A percentile compares a stretch with the other conserved stretches of the same genome.
Conservation (phyloP, 495 filamentous ascomycete species). For the Penicillium coprophilum region DNA sequence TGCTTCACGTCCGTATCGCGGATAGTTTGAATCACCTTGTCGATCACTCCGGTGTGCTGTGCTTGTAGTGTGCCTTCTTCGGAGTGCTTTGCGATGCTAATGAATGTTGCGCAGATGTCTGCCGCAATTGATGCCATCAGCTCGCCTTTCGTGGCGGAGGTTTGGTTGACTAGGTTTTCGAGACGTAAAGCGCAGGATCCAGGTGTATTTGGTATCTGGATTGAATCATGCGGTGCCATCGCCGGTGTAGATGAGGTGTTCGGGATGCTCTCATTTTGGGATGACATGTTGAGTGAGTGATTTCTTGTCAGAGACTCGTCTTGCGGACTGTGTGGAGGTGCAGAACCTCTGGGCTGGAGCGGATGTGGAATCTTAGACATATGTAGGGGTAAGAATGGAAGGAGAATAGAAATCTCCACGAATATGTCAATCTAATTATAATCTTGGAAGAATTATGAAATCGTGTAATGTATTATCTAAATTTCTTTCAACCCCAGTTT, state of each 20-base stretch:
- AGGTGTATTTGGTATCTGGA: neutral
- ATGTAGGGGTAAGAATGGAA: neutral
- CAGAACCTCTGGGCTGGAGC: neutral
- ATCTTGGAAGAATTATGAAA: neutral
- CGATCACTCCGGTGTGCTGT: constrained; percentile 21
- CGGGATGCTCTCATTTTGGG: too few relatives aligned
- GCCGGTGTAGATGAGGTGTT: neutral
- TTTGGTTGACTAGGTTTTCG: constrained; percentile 18
- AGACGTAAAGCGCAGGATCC: constrained; percentile 19
- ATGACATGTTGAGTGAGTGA: neutral
- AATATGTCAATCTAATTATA: neutral
- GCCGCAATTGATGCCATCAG: constrained; percentile 32
- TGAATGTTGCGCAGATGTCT: constrained; percentile 32
- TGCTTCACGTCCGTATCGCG: constrained; percentile 10
- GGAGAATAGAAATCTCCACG: neutral
- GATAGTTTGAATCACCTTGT: constrained; percentile 27
- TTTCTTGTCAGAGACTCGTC: neutral
- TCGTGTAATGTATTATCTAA: neutral
- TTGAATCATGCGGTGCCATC: neutral
- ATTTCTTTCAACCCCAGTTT: neutral
- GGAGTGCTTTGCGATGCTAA: constrained; percentile 23
- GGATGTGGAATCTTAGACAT: neutral
- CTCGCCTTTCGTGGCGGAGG: constrained; percentile 17
- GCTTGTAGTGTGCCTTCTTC: constrained; percentile 17
- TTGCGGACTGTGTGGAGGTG: neutral